phyloP scores from a whole-genome alignment of 306 rosid genomes.

The Medicago ruthenica region DNA sequence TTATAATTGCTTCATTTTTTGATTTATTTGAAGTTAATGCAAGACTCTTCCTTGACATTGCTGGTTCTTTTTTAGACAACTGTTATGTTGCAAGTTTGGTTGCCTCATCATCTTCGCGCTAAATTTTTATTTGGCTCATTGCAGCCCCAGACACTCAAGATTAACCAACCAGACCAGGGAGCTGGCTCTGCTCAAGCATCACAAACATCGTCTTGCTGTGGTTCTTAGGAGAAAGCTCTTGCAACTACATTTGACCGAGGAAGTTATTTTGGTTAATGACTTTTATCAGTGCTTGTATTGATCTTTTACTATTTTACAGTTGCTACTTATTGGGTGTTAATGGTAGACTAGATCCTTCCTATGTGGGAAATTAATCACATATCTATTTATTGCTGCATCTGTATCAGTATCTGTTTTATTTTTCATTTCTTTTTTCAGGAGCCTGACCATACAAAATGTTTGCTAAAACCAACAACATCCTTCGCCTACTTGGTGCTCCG shows the following conservation, averaged over 20 bases:
- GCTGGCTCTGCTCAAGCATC: conserved; percentile 73
- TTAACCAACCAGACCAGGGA: conserved; percentile 84
- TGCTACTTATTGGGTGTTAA: conserved; percentile 67
- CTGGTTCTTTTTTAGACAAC: neutral
- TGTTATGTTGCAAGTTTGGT: neutral
- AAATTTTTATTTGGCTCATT: conserved; percentile 36
- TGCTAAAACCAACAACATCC: conserved; percentile 26
- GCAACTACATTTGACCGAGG: conserved; percentile 48
- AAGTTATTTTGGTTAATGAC: conserved; percentile 63
- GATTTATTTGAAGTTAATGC: conserved; percentile 22
- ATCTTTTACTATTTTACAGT: conserved; percentile 47
- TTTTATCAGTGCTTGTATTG: conserved; percentile 61
- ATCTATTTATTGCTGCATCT: conserved; percentile 50
- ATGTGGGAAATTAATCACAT: conserved; percentile 57
- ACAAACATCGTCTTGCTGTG: conserved; percentile 90
- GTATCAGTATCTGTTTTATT: neutral
- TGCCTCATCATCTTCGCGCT: conserved; percentile 9
- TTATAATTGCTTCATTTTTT: conserved; percentile 26
- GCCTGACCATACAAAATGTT: conserved; percentile 25
- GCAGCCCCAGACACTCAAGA: conserved; percentile 91
- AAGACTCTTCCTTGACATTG: neutral
- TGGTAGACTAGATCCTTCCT: conserved; percentile 63
- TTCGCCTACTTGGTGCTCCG: conserved; percentile 12
- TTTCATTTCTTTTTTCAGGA: conserved; percentile 9
- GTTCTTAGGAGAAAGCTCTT: conserved; percentile 54